Conservation (phyloP, 2,329 filamentous ascomycete genomes). For the Trichophyton verrucosum region DNA sequence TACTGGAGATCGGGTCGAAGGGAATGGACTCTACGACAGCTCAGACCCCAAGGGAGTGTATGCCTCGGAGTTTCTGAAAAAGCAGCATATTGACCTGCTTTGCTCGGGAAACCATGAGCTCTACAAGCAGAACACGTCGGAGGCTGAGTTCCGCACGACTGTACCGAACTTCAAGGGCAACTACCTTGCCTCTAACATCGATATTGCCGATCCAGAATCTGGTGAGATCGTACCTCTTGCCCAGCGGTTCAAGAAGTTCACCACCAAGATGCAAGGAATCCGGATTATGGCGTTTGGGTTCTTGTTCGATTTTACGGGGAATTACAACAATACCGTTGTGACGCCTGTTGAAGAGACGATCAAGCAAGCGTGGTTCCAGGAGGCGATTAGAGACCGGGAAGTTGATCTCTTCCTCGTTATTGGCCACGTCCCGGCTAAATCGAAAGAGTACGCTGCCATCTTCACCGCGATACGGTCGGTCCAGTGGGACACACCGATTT, state of each 20-base stretch:
- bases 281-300: constrained; percentile 84
- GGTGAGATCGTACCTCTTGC: constrained; percentile 64
- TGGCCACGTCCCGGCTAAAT: constrained; percentile 73
- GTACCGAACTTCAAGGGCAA: constrained; percentile 69
- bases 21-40: constrained; percentile 87
- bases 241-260: constrained; percentile 75
- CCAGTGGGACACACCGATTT: constrained; percentile 72
- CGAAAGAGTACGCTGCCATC: constrained; percentile 64
- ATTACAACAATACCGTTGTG: constrained; percentile 82
- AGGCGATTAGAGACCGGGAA: constrained; percentile 64
- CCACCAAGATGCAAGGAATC: constrained; percentile 76
- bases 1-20: constrained; percentile 85
- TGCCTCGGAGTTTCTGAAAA: constrained; percentile 72
- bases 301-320: constrained; percentile 82
- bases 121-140: constrained; percentile 66
- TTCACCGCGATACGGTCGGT: constrained; percentile 64
- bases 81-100: constrained; percentile 73
- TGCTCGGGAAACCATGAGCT: constrained; percentile 92
- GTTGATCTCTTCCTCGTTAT: constrained; percentile 77
- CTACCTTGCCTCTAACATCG: constrained; percentile 85
- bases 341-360: constrained; percentile 68
- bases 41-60: constrained; percentile 79
- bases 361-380: constrained; percentile 76
- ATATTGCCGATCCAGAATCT: constrained; percentile 64
- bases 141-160: constrained; percentile 64